Evolutionary conservation across 306 rosid genomes (phyloP).

Genomic region (Styphnolobium japonicum): DNA sequence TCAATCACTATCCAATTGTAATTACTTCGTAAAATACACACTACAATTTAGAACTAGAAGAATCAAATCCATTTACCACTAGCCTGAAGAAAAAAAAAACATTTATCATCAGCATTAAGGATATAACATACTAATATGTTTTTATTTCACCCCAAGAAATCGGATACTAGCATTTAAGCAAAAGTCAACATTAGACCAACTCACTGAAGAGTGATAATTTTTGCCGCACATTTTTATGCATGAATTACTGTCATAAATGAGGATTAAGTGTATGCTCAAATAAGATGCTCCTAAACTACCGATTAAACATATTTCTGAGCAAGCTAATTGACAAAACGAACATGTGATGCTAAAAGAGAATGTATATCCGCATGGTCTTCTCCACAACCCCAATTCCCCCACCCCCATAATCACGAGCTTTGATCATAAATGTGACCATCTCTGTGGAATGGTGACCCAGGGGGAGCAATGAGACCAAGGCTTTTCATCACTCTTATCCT

Average conservation of each 20-base stretch:
- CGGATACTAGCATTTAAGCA: background rate
- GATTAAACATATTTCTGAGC: background rate
- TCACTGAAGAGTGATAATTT: background rate
- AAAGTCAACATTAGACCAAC: background rate
- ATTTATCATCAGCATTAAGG: background rate
- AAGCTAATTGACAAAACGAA: background rate
- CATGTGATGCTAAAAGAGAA: background rate
- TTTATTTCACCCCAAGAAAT: background rate
- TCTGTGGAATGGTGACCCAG: constrained; percentile 54
- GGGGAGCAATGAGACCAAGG: constrained; percentile 69
- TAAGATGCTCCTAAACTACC: background rate
- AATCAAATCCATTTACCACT: background rate
- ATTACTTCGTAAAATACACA: background rate
- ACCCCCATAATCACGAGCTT: constrained; percentile 8
- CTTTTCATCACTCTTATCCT: constrained; percentile 61
- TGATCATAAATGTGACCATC: background rate
- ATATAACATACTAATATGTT: background rate
- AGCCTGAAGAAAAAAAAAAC: background rate
- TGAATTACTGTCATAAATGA: background rate
- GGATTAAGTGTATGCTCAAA: background rate
- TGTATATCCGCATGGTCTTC: background rate
- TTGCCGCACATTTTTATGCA: background rate
- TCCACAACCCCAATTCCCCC: background rate
- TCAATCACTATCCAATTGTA: too few species aligned
- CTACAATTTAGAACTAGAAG: background rate